Conservation (phyloP, 805 yeast genomes). For the Clavispora phyllophila region DNA sequence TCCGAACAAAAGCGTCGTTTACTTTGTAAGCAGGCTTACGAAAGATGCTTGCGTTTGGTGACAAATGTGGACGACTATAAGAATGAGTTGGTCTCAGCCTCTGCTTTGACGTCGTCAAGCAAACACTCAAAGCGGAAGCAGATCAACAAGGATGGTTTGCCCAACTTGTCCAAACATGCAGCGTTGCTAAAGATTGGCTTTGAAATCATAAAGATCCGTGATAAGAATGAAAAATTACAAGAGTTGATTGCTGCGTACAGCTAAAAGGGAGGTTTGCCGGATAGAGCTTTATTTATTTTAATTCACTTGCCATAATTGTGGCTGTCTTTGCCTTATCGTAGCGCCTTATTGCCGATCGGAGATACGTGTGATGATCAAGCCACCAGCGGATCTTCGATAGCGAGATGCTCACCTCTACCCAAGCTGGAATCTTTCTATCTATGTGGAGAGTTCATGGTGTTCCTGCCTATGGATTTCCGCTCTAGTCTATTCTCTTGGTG, state of each 20-base stretch:
- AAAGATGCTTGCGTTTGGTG: slow-evolving; percentile 36
- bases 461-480: no score
- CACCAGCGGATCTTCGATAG: no score
- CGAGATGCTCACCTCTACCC: no score
- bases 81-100: slow-evolving; percentile 24
- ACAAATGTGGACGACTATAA: slow-evolving; percentile 37
- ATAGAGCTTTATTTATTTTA: neutral
- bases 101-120: slow-evolving; percentile 10
- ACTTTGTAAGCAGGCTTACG: slow-evolving; percentile 41
- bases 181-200: slow-evolving; percentile 37
- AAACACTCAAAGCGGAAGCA: slow-evolving; percentile 34
- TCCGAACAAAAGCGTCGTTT: slow-evolving; percentile 41
- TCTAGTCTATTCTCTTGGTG: no score
- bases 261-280: neutral
- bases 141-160: slow-evolving; percentile 40
- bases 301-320: neutral
- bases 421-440: no score
- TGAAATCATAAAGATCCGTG: slow-evolving; percentile 32
- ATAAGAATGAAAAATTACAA: slow-evolving; percentile 29
- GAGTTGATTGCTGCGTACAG: slow-evolving; percentile 13
- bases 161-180: slow-evolving; percentile 40
- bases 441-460: no score
- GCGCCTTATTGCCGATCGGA: no score
- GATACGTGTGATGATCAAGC: no score
- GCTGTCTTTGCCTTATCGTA: no score